phyloP scores from a whole-genome alignment of 2,329 filamentous ascomycete genomes.

The Cryphonectria parasitica region DNA sequence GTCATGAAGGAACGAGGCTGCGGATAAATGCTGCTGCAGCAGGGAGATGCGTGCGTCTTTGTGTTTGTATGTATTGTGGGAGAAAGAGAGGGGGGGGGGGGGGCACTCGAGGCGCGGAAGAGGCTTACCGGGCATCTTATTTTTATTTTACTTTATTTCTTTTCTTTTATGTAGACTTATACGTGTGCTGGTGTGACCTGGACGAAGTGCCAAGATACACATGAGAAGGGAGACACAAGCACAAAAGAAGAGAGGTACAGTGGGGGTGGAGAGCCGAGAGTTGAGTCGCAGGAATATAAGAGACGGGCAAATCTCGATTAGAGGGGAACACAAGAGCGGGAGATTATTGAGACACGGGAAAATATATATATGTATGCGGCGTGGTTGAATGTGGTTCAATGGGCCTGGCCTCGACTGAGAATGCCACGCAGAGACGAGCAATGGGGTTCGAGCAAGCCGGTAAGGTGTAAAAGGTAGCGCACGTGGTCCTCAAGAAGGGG shows the following conservation, averaged over 20 bases:
- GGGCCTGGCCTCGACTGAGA: not conserved
- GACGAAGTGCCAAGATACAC: not conserved
- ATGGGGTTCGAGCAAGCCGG: not conserved
- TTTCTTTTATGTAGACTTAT: not conserved
- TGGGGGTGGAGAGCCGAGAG: not conserved
- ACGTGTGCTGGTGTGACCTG: slow-evolving; percentile 5
- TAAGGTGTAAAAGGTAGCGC: slow-evolving; percentile 7
- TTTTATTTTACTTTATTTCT: not conserved
- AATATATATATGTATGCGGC: not conserved
- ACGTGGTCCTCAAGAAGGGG: not conserved
- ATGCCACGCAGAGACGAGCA: not conserved
- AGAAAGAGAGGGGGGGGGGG: not conserved
- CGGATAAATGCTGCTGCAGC: not conserved
- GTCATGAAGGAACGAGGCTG: not conserved
- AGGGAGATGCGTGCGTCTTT: no score
- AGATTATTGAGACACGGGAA: slow-evolving; percentile 13
- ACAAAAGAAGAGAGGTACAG: not conserved
- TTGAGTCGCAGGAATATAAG: not conserved
- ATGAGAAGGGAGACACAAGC: not conserved
- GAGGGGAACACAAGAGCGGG: not conserved
- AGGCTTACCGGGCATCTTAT: slow-evolving; percentile 26
- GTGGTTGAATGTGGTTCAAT: not conserved
- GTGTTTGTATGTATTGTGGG: not conserved
- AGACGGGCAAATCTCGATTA: slow-evolving; percentile 1
- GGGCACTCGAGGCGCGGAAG: not conserved